These are phyloP conservation scores for Myriosclerotinia scirpicola DNA, from an alignment of 2,329 filamentous ascomycete genomes.

Conservation along the genomic window DNA sequence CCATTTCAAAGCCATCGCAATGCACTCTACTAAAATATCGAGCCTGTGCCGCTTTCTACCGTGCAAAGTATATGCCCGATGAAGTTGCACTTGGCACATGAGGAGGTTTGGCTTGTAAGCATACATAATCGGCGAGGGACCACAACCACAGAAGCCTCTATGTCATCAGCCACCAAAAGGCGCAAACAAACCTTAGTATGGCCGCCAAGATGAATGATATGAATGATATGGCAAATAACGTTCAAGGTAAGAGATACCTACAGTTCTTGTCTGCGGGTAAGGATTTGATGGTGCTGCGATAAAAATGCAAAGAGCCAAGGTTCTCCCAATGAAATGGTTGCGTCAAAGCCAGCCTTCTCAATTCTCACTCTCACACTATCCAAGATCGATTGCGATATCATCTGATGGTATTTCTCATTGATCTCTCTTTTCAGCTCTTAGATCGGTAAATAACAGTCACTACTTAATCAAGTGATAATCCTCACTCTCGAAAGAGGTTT, in stretches of 20 bases:
- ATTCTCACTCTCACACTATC: constrained; percentile 9
- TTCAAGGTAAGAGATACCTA: not conserved
- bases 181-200: not conserved
- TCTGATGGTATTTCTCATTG: constrained; percentile 15
- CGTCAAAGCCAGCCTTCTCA: constrained; percentile 20
- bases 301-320: constrained; percentile 6
- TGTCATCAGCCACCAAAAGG: constrained; percentile 4
- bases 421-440: constrained; percentile 6
- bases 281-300: not conserved
- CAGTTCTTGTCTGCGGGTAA: not conserved
- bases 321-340: not conserved
- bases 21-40: not conserved
- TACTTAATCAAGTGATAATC: constrained; percentile 4
- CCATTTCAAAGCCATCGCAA: not conserved
- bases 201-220: not conserved
- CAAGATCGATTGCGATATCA: constrained; percentile 19
- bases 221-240: not conserved
- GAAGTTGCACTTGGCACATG: not conserved
- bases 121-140: constrained; percentile 7
- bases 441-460: not conserved
- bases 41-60: not conserved
- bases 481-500: not conserved
- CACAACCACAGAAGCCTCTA: not conserved
- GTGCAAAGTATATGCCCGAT: not conserved
- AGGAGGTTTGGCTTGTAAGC: not conserved